Evolutionary conservation across 371 early-diverging fungal genomes (phyloP).

Genomic region (Mortierella sp.): DNA sequence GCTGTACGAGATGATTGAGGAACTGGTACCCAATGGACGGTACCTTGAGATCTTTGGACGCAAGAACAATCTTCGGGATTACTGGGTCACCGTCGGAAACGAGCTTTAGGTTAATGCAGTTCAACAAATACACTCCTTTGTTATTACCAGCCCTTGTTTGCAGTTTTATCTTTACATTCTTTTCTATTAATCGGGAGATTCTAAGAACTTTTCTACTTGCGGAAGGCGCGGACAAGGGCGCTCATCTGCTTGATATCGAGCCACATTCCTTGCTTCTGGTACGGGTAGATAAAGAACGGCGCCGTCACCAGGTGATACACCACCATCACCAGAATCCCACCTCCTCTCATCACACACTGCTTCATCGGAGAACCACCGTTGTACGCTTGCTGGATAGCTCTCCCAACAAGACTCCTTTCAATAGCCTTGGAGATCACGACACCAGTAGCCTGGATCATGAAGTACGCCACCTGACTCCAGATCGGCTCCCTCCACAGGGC

Average conservation of each 20-base stretch:
- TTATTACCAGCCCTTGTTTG: neutral
- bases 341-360: neutral
- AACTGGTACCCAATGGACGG: constrained; percentile 89
- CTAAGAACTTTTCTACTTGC: neutral
- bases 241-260: constrained; percentile 27
- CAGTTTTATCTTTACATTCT: neutral
- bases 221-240: constrained; percentile 31
- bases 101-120: constrained; percentile 65
- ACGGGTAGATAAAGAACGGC: constrained; percentile 47
- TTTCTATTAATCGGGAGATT: neutral
- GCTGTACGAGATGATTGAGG: constrained; percentile 92
- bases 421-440: constrained; percentile 32
- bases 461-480: constrained; percentile 40
- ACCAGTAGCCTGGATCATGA: constrained; percentile 35
- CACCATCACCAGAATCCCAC: constrained; percentile 23
- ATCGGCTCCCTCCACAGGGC: constrained; percentile 34
- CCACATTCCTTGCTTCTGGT: constrained; percentile 39
- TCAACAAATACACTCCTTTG: neutral
- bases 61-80: constrained; percentile 93
- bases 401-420: constrained; percentile 20
- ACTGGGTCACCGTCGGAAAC: constrained; percentile 97
- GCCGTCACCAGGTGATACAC: constrained; percentile 25
- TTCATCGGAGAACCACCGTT: neutral
- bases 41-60: constrained; percentile 96
- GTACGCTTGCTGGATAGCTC: neutral